Evolutionary conservation across 192 early-diverging fungal genomes (phyloP).

Genomic region (Coemansia sp.): DNA sequence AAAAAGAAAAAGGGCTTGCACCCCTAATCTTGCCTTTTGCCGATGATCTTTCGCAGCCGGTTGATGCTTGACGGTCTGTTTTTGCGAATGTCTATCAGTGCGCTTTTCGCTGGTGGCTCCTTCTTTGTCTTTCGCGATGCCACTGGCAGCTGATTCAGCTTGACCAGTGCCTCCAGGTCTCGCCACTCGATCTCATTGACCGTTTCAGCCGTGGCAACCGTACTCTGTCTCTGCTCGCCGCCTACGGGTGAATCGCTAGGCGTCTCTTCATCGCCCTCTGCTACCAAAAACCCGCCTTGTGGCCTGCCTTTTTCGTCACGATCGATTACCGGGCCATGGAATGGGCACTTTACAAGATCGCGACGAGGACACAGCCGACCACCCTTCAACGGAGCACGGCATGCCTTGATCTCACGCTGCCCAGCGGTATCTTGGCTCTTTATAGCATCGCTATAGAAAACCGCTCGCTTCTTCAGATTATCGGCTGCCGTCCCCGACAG

Average conservation of each 20-base stretch:
- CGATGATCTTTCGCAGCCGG: constrained; percentile 1
- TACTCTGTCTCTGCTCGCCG: background rate
- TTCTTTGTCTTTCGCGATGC: background rate
- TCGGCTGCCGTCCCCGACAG: constrained; percentile 56
- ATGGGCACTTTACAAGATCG: constrained; percentile 66
- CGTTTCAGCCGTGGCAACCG: constrained; percentile 30
- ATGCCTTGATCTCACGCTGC: constrained; percentile 55
- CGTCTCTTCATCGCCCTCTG: background rate
- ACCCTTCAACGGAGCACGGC: constrained; percentile 60
- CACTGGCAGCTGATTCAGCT: background rate
- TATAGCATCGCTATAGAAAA: constrained; percentile 46
- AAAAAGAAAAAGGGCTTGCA: background rate
- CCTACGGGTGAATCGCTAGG: background rate
- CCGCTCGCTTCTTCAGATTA: constrained; percentile 56
- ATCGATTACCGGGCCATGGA: constrained; percentile 61
- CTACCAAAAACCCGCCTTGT: constrained; percentile 1
- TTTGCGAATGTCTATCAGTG: constrained; percentile 27
- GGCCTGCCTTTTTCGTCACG: constrained; percentile 55
- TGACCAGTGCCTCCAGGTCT: constrained; percentile 21
- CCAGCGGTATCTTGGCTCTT: background rate
- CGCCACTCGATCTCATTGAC: constrained; percentile 23
- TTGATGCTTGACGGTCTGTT: constrained; percentile 3
- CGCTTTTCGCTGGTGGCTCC: background rate
- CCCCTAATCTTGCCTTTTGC: background rate
- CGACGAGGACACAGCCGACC: constrained; percentile 63